Evolutionary conservation across 192 early-diverging fungal species (phyloP), one percentile per base, ranked within the genome.

Genomic region (Dimargaris cristalligena): DNA sequence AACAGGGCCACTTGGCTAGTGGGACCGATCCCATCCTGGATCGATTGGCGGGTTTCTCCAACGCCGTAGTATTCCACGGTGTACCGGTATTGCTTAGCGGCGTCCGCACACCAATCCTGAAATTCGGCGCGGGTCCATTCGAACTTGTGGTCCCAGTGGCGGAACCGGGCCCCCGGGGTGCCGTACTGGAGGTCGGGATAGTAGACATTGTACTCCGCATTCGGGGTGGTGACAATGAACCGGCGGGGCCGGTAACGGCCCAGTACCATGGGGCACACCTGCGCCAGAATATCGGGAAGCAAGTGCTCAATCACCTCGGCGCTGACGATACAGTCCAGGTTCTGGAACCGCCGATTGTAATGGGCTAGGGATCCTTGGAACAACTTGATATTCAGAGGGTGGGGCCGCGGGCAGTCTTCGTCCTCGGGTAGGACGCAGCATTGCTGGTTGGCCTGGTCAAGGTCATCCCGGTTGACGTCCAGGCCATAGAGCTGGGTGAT

Each of bases 41-140:
- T n/a, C n/a, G n/a, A n/a, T n/a, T n/a, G n/a, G n/a, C 20, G 59
- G 61, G 23, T 63, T 63, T 1, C 46, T 0, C 87, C 87, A 1
- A 86, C 79, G 0, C 87, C 87, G 34, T 71, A 64, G 60, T 80
- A 86, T 14, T 68, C 63, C 25, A 83, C 77, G 18, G 44, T 35
- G 65, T 94, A 94, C 1, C 77, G 79, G 57, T 81, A 89, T 32
- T 73, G 33, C 3, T 44, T 14, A 0, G 87, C 87, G 0, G 72
- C 75, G 0, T 31, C 11, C 1, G 55, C 46, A 16, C 81, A 86
- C 91, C 91, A 97, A 0, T 60, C 34, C 59, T 83, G 58, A 67
- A 97, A 97, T 64, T 92, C 80, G 23, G 62, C 63, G 11, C 90
- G 76, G n/a, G 91, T 92, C 93, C 93, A 97, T 72, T 97, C 93